phyloP scores from a whole-genome alignment of 805 yeast genomes.

The Barnettozyma pratensis region DNA sequence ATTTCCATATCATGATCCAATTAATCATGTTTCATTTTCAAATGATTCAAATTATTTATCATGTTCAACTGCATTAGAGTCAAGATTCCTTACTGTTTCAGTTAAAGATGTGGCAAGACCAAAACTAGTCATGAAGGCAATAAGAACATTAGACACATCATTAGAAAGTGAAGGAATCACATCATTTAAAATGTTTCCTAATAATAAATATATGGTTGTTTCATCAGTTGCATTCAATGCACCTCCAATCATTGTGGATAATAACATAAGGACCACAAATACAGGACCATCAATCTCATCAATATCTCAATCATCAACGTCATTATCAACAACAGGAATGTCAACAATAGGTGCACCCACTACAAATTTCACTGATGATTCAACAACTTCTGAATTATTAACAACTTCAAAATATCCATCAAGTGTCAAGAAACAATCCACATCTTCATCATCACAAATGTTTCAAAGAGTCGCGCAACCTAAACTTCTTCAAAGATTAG shows the following conservation, averaged over 20 bases:
- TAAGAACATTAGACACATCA: conserved; percentile 55
- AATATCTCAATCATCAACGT: background rate
- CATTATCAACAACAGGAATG: background rate
- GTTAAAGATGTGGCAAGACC: conserved; percentile 61
- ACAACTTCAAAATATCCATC: background rate
- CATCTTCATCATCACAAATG: conserved; percentile 1
- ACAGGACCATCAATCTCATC: background rate
- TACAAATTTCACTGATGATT: background rate
- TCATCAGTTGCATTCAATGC: conserved; percentile 60
- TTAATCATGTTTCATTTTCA: conserved; percentile 69
- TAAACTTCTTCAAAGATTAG: conserved; percentile 53
- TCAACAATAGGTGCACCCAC: too few species aligned
- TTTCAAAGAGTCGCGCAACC: conserved; percentile 51
- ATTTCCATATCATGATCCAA: conserved; percentile 82
- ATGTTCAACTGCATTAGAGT: conserved; percentile 65
- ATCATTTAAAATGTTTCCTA: conserved; percentile 67
- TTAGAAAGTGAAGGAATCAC: conserved; percentile 89
- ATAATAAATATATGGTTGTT: conserved; percentile 49
- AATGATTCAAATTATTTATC: conserved; percentile 63
- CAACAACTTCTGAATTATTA: background rate
- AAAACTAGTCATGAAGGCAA: conserved; percentile 61
- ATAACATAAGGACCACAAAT: conserved; percentile 36
- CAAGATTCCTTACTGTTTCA: conserved; percentile 72
- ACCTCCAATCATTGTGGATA: conserved; percentile 63
- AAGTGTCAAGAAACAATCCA: background rate